Evolutionary conservation across 2,329 filamentous ascomycete genomes (phyloP).

Genomic region (Aspergillus fumigatus): DNA sequence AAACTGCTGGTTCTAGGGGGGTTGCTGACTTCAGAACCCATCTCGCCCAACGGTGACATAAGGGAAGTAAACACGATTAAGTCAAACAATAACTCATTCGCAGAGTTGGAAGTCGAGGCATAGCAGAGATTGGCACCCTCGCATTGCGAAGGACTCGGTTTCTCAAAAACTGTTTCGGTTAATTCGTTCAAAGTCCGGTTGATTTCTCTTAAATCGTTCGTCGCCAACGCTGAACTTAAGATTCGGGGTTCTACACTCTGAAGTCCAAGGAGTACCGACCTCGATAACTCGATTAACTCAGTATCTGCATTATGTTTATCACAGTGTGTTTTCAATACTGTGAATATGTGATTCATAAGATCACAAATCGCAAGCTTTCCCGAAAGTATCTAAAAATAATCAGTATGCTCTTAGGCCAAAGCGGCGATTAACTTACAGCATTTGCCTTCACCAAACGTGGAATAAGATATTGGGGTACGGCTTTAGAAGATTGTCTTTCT

Average conservation of each 20-base stretch:
- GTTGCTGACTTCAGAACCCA: not conserved
- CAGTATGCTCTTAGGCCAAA: constrained; percentile 5
- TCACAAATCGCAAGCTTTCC: constrained; percentile 18
- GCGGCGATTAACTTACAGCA: constrained; percentile 29
- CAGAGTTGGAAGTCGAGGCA: constrained; percentile 9
- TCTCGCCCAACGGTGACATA: constrained; percentile 10
- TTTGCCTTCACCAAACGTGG: constrained; percentile 33
- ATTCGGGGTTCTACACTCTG: constrained; percentile 10
- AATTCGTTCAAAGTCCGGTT: constrained; percentile 14
- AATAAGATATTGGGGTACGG: constrained; percentile 19
- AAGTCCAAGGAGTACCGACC: constrained; percentile 21
- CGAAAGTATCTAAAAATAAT: constrained; percentile 13
- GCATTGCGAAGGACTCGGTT: constrained; percentile 15
- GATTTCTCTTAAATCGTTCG: constrained; percentile 10
- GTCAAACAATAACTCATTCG: constrained; percentile 24
- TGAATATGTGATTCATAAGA: constrained; percentile 20
- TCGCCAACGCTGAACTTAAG: constrained; percentile 5
- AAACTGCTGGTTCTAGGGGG: constrained; percentile 12
- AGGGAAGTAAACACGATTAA: constrained; percentile 23
- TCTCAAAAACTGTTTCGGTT: constrained; percentile 19
- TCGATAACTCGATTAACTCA: constrained; percentile 18
- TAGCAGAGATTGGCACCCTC: constrained; percentile 16
- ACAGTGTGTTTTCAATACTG: constrained; percentile 13
- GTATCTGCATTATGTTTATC: constrained; percentile 5
- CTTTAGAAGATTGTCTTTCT: constrained; percentile 14